These are phyloP conservation scores for Trichoderma sp. DNA, from an alignment of 2,329 filamentous ascomycete genomes.

Conservation along the genomic window DNA sequence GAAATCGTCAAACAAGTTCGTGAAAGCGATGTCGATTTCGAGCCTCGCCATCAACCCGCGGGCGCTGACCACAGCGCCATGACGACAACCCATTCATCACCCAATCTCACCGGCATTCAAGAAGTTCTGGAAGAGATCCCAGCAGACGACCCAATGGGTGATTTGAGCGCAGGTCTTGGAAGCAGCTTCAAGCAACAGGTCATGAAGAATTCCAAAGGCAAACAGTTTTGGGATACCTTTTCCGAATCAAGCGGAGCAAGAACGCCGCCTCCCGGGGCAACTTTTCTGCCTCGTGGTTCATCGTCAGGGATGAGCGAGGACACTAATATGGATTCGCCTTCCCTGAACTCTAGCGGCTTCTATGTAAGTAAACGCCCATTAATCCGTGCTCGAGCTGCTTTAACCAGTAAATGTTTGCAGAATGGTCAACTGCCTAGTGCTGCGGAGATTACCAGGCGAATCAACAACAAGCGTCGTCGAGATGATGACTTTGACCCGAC, in stretches of 20 bases:
- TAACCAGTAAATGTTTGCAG: constrained; percentile 34
- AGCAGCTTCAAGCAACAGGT: constrained; percentile 76
- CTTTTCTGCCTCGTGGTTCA: constrained; percentile 62
- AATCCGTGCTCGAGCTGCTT: background rate
- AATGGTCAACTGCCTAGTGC: constrained; percentile 58
- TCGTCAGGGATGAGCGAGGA: constrained; percentile 70
- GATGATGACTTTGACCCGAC: constrained; percentile 90
- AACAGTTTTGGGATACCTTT: constrained; percentile 75
- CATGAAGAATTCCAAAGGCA: constrained; percentile 71
- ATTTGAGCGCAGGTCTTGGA: constrained; percentile 54
- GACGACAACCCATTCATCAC: constrained; percentile 69
- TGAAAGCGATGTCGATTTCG: constrained; percentile 76
- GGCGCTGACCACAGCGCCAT: constrained; percentile 53
- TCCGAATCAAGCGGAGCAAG: constrained; percentile 63
- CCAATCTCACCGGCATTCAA: constrained; percentile 62
- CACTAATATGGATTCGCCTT: constrained; percentile 72
- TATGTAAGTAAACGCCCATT: constrained; percentile 42
- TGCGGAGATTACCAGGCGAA: constrained; percentile 76
- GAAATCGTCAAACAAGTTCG: constrained; percentile 95
- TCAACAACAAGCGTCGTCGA: constrained; percentile 79
- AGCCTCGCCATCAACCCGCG: constrained; percentile 46
- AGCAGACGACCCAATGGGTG: constrained; percentile 70
- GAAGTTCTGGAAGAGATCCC: constrained; percentile 70
- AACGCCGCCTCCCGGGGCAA: constrained; percentile 68
- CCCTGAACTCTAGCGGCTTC: constrained; percentile 44